A percentile compares a stretch with the other conserved stretches of the same genome.
These are phyloP conservation scores for Candida sp. DNA, from an alignment of 1,139 yeast species.

Conservation along the genomic window DNA sequence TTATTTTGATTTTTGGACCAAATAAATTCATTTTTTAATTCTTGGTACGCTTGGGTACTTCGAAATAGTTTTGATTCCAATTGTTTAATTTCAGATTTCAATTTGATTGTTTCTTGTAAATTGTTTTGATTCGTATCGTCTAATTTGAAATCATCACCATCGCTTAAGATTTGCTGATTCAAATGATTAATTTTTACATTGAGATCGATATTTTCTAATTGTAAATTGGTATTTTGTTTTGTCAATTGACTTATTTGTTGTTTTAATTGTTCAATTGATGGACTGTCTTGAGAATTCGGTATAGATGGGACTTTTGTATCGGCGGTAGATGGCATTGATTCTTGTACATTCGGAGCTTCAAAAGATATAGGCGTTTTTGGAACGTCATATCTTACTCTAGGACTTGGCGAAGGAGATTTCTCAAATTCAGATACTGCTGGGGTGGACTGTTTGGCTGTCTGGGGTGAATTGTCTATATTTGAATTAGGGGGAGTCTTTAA, in stretches of 20 bases:
- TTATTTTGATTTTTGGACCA: background rate
- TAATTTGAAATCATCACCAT: background rate
- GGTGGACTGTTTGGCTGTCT: background rate
- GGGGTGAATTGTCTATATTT: background rate
- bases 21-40: constrained; percentile 1
- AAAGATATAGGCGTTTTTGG: background rate
- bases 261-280: background rate
- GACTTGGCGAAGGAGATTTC: background rate
- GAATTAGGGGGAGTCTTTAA: background rate
- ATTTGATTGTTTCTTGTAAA: background rate
- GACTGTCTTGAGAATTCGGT: background rate
- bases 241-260: constrained; percentile 1
- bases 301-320: background rate
- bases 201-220: background rate
- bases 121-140: background rate
- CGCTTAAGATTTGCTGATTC: constrained; percentile 1
- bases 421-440: background rate
- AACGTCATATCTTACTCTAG: background rate
- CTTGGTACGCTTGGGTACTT: background rate
- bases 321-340: background rate
- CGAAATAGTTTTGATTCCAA: background rate
- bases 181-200: background rate
- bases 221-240: background rate
- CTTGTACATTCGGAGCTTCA: background rate
- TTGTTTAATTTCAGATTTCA: background rate